phyloP scores from a whole-genome alignment of 2,329 filamentous ascomycete genomes.

The Sclerotinia spermophila region DNA sequence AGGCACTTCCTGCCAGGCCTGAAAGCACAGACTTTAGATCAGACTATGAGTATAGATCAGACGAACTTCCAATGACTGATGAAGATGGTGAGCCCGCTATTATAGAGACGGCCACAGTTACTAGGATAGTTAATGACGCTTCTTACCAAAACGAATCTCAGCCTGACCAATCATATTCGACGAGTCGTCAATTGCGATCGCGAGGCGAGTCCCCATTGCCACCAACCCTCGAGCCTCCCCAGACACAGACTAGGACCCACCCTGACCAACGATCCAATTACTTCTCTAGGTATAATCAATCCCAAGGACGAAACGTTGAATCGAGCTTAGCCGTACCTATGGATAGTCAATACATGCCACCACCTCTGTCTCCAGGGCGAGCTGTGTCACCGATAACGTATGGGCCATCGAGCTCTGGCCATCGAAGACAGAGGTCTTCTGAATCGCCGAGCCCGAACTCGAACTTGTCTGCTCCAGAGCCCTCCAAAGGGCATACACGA shows the following conservation, averaged over 20 bases:
- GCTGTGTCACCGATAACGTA: conserved; percentile 46
- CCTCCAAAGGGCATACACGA: conserved; percentile 45
- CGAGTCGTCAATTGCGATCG: conserved; percentile 32
- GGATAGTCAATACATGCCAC: conserved; percentile 62
- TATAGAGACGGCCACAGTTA: conserved; percentile 51
- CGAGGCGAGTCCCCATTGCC: conserved; percentile 38
- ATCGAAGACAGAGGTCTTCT: conserved; percentile 28
- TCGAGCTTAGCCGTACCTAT: conserved; percentile 47
- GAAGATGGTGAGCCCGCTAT: conserved; percentile 46
- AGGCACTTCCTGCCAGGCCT: conserved; percentile 70
- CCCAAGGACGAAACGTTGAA: conserved; percentile 10
- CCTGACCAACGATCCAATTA: conserved; percentile 25
- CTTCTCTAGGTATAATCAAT: conserved; percentile 5
- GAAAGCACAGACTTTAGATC: conserved; percentile 57
- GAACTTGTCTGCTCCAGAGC: conserved; percentile 32
- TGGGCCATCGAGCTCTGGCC: conserved; percentile 36
- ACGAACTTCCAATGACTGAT: conserved; percentile 37
- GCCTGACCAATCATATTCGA: conserved; percentile 27
- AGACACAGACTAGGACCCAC: conserved; percentile 35
- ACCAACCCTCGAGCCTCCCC: conserved; percentile 31
- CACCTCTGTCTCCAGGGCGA: conserved; percentile 65
- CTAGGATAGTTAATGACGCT: conserved; percentile 47
- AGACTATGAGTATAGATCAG: conserved; percentile 31
- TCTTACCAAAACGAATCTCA: conserved; percentile 28
- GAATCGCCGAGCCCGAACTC: neutral